Evolutionary conservation across 116 monocot genomes (phyloP).

Genomic region (Papilionanthe hybrid): DNA sequence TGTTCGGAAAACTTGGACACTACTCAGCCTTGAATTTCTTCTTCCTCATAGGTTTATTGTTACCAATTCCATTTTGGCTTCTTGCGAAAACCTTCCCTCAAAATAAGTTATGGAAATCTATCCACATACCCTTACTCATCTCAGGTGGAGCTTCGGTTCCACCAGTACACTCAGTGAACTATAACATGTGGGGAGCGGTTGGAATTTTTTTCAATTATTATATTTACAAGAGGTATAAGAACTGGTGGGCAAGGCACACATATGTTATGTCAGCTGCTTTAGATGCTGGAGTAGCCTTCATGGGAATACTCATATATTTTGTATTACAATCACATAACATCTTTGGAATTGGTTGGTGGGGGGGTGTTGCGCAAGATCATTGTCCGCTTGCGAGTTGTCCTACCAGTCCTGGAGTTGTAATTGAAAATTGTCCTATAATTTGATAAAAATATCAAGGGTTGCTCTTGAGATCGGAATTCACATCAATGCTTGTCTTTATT

Average conservation of each 20-base stretch:
- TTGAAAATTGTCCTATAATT: not conserved
- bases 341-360: slow-evolving; percentile 19
- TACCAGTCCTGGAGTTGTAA: slow-evolving; percentile 9
- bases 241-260: slow-evolving; percentile 20
- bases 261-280: slow-evolving; percentile 19
- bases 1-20: slow-evolving; percentile 15
- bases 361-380: slow-evolving; percentile 6
- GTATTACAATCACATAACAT: slow-evolving; percentile 12
- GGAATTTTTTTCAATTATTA: slow-evolving; percentile 18
- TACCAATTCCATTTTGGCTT: slow-evolving; percentile 12
- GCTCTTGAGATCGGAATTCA: too few species aligned
- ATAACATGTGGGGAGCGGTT: slow-evolving; percentile 7
- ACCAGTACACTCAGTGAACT: slow-evolving; percentile 5
- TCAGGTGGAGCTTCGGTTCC: not conserved
- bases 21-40: slow-evolving; percentile 12
- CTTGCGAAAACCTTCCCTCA: slow-evolving; percentile 8
- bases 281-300: slow-evolving; percentile 24
- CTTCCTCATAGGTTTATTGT: slow-evolving; percentile 15
- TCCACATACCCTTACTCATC: slow-evolving; percentile 17
- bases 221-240: slow-evolving; percentile 10
- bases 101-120: not conserved
- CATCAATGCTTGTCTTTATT: too few species aligned
- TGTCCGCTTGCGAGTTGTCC: slow-evolving; percentile 18
- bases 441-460: not conserved
- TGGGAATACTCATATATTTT: slow-evolving; percentile 11